These are phyloP conservation scores for Hericium rajendrae DNA, from an alignment of 768 basidiomycete genomes.

Conservation along the genomic window DNA sequence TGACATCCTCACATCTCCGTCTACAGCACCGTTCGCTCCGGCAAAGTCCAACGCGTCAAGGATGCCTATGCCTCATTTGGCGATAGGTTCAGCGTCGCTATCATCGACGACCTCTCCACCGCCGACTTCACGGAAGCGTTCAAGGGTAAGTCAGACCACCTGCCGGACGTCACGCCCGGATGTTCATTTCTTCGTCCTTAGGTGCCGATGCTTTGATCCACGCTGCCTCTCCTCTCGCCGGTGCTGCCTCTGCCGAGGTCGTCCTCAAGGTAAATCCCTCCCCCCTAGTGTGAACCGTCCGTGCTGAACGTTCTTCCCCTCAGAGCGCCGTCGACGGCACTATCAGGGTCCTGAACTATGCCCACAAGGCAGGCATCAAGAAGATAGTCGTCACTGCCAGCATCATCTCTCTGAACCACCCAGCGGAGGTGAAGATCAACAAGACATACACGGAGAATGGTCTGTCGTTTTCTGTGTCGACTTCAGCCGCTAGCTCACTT, in stretches of 20 bases:
- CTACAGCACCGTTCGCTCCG: conserved; percentile 7
- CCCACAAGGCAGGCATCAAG: conserved; percentile 1
- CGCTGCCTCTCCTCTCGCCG: conserved; percentile 7
- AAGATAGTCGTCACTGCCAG: conserved; percentile 7
- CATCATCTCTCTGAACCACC: neutral
- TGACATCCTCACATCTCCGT: neutral
- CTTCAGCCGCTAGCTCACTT: neutral
- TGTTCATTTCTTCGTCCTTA: neutral
- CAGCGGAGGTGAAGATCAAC: neutral
- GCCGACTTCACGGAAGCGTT: conserved; percentile 14
- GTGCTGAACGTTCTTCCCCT: too few species aligned
- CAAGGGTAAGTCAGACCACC: conserved; percentile 7
- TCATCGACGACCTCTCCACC: conserved; percentile 12
- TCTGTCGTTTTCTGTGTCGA: neutral
- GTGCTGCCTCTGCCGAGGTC: conserved; percentile 2
- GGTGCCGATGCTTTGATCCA: conserved; percentile 11
- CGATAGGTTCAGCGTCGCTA: conserved; percentile 10
- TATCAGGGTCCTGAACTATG: conserved; percentile 8
- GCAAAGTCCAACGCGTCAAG: conserved; percentile 2
- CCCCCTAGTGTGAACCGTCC: too few species aligned
- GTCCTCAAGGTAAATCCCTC: neutral
- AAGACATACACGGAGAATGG: neutral
- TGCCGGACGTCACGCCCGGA: neutral
- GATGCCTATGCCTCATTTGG: conserved; percentile 2
- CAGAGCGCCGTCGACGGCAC: conserved; percentile 6